Conservation (phyloP, 495 filamentous ascomycete species). For the Hyaloscypha hepaticicola region DNA sequence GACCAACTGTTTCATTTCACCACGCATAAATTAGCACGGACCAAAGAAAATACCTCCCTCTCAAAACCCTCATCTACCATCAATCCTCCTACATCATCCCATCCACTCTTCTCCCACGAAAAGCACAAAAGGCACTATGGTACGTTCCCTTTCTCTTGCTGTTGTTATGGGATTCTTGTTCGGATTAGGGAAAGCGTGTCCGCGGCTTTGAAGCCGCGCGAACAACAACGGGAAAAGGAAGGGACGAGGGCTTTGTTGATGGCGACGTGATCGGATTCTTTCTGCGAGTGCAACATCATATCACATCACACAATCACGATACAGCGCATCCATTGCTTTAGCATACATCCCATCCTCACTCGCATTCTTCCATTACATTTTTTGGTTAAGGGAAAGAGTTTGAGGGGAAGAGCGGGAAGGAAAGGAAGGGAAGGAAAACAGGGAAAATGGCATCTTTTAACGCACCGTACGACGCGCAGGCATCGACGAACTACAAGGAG, state of each 20-base stretch:
- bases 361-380: slow-evolving; percentile 4
- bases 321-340: not conserved
- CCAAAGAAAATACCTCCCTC: slow-evolving; percentile 7
- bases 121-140: slow-evolving; percentile 4
- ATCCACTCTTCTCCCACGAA: too few relatives aligned
- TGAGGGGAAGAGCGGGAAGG: too few relatives aligned
- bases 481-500: slow-evolving; percentile 99
- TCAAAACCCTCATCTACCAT: not conserved
- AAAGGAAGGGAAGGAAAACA: not conserved
- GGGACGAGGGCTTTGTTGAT: not conserved
- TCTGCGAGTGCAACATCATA: not conserved
- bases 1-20: not conserved
- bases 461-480: slow-evolving; percentile 56
- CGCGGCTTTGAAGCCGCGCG: not conserved
- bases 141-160: slow-evolving; percentile 2
- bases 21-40: slow-evolving; percentile 18
- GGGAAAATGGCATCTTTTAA: slow-evolving; percentile 44
- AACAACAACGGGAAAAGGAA: not conserved
- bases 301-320: not conserved
- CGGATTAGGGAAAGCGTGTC: not conserved
- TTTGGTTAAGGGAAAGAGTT: not conserved
- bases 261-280: not conserved
- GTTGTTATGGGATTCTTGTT: not conserved
- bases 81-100: not conserved
- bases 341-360: not conserved